phyloP scores from a whole-genome alignment of 2,329 filamentous ascomycete genomes.

The Colletotrichum destructivum region DNA sequence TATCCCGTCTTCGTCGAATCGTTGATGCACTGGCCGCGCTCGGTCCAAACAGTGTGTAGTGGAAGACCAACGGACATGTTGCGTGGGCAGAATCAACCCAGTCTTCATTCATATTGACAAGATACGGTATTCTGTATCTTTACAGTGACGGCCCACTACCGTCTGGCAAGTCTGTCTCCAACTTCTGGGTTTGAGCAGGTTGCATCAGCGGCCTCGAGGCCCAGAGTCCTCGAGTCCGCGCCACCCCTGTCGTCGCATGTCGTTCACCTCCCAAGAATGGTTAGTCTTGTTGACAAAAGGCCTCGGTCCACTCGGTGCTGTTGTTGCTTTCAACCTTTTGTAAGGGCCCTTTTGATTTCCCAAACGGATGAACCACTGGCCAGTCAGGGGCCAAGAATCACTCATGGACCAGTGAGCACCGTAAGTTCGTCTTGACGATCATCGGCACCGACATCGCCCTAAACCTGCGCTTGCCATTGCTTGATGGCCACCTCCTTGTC shows the following conservation, averaged over 20 bases:
- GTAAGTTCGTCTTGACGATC: slow-evolving; percentile 39
- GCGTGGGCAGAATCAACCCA: too few relatives aligned
- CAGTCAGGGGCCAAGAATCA: slow-evolving; percentile 23
- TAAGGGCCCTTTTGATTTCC: slow-evolving; percentile 15
- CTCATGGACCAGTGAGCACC: slow-evolving; percentile 22
- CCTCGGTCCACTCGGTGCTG: slow-evolving; percentile 41
- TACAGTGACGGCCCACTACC: background rate
- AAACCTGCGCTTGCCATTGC: slow-evolving; percentile 20
- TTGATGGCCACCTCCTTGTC: slow-evolving; percentile 21
- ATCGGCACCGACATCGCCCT: slow-evolving; percentile 39
- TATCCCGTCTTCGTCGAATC: background rate
- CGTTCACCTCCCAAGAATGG: slow-evolving; percentile 51
- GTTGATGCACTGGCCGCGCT: too few relatives aligned
- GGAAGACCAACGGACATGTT: too few relatives aligned
- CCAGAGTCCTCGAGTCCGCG: slow-evolving; percentile 27
- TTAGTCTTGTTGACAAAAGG: slow-evolving; percentile 45
- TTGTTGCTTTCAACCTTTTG: slow-evolving; percentile 28
- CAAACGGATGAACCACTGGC: slow-evolving; percentile 20
- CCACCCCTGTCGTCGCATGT: slow-evolving; percentile 38
- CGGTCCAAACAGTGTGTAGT: too few relatives aligned
- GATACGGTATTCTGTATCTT: background rate
- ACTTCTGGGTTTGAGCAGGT: background rate
- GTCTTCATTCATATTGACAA: background rate
- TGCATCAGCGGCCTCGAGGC: background rate
- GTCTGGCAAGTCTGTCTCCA: background rate